Base-by-base conservation (phyloP, 169 alveolate species). In the Plasmodium malariae region DNA sequence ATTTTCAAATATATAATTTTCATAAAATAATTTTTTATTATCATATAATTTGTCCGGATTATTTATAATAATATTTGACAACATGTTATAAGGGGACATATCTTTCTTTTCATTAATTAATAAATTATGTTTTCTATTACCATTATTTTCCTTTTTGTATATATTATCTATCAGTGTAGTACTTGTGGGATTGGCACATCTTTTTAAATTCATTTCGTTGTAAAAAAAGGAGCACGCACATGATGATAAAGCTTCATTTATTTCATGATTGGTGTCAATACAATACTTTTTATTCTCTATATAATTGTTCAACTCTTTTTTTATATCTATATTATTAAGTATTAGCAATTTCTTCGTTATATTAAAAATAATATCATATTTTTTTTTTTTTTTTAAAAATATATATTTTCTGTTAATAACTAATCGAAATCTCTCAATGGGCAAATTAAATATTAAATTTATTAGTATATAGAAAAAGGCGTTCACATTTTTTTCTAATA, bases 391-490 rank as follows among this genome's bases (percentile, higher is more conserved):
- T 57, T 80, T 80, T 19, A 80, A 67, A 55, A 67, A 63, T 48
- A 80, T 67, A 28, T 80, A 80, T n/a, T 80, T 80, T 60, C 90
- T 65, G 26, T 80, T 80, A 12, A 80, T 80, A 28, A 55, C 80
- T 70, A 80, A 80, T 43, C 90, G 69, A 55, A 80, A 80, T 12
- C 83, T 21, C 17, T 80, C 83, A 80, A 80, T 51, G 7, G 90
- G 74, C 7, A 67, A 57, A 55, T 80, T 55, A 67, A 80, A 80
- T 17, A 80, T 17, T 34, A 80, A 57, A 60, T 80, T 80, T 49
- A 80, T 80, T 67, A 80, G 19, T 32, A 80, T 30, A 60, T 80
- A 80, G 37, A 80, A 80, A 80, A 80, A 80, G 17, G 62, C 83
- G 26, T 48, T 80, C 7, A 71, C 54, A 54, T 80, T 80, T 67